Conservation (phyloP, 257 asterid species). For the Ilex asprella region DNA sequence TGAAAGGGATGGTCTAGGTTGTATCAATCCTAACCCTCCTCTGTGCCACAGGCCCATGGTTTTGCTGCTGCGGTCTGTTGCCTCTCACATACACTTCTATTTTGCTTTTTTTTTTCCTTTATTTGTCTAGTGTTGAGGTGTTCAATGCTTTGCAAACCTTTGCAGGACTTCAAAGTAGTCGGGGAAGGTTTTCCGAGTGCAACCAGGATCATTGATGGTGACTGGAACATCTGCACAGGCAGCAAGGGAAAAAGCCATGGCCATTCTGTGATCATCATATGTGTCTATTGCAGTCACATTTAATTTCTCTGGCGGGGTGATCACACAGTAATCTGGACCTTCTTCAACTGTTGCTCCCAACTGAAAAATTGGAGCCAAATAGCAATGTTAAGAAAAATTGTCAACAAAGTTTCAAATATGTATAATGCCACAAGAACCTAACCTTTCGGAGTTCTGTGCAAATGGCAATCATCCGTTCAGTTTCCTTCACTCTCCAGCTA, state of each 20-base stretch:
- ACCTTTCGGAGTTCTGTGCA: constrained; percentile 99
- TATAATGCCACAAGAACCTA: constrained; percentile 3
- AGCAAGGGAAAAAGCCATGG: constrained; percentile 97
- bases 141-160: constrained; percentile 56
- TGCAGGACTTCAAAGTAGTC: constrained; percentile 74
- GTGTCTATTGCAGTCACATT: constrained; percentile 78
- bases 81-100: background rate
- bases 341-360: constrained; percentile 94
- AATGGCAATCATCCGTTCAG: constrained; percentile 94
- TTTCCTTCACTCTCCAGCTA: constrained; percentile 99
- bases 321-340: constrained; percentile 89
- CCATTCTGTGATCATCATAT: constrained; percentile 95
- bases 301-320: constrained; percentile 89
- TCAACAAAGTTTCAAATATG: background rate
- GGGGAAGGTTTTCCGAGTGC: constrained; percentile 98
- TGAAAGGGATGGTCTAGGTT: too few relatives aligned
- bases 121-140: too few relatives aligned
- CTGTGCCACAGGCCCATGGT: too few relatives aligned
- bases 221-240: constrained; percentile 94
- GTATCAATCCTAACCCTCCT: too few relatives aligned
- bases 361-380: constrained; percentile 29
- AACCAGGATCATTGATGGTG: constrained; percentile 82
- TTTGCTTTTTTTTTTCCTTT: background rate
- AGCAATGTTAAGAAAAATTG: background rate
- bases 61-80: constrained; percentile 2